These are phyloP conservation scores for Lophiostoma macrostomum DNA, from an alignment of 495 filamentous ascomycete species.

Conservation along the genomic window DNA sequence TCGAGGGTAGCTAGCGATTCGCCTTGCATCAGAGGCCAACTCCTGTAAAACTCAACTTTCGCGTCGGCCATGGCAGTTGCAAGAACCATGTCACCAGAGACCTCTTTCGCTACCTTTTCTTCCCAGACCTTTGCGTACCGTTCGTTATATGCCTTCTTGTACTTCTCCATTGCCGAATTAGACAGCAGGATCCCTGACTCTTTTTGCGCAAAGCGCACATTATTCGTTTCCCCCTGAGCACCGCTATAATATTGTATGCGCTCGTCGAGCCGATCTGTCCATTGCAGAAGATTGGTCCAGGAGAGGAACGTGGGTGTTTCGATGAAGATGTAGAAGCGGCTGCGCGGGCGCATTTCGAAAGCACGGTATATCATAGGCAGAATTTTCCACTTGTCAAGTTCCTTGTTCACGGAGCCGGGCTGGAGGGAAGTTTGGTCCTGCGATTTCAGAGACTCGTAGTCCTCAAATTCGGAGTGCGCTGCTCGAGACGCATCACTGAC, in stretches of 20 bases:
- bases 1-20: slow-evolving; percentile 52
- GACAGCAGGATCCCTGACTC: slow-evolving; percentile 67
- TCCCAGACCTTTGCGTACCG: slow-evolving; percentile 45
- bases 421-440: slow-evolving; percentile 44
- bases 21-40: slow-evolving; percentile 57
- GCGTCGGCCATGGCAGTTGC: slow-evolving; percentile 56
- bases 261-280: slow-evolving; percentile 53
- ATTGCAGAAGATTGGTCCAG: slow-evolving; percentile 59
- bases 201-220: slow-evolving; percentile 62
- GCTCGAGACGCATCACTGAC: slow-evolving; percentile 43
- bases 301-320: slow-evolving; percentile 67
- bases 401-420: slow-evolving; percentile 50
- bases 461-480: slow-evolving; percentile 49
- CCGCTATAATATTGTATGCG: slow-evolving; percentile 56
- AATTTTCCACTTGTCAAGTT: slow-evolving; percentile 61
- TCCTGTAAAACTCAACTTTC: slow-evolving; percentile 48
- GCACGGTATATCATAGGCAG: slow-evolving; percentile 54
- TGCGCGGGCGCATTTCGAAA: slow-evolving; percentile 43
- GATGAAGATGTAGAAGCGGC: slow-evolving; percentile 68
- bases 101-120: slow-evolving; percentile 52
- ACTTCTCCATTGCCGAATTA: slow-evolving; percentile 50
- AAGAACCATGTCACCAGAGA: slow-evolving; percentile 69
- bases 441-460: slow-evolving; percentile 52
- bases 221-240: slow-evolving; percentile 53
- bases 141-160: slow-evolving; percentile 46